Conservation (phyloP, 192 early-diverging fungal genomes). For the Linnemannia schmuckeri region DNA sequence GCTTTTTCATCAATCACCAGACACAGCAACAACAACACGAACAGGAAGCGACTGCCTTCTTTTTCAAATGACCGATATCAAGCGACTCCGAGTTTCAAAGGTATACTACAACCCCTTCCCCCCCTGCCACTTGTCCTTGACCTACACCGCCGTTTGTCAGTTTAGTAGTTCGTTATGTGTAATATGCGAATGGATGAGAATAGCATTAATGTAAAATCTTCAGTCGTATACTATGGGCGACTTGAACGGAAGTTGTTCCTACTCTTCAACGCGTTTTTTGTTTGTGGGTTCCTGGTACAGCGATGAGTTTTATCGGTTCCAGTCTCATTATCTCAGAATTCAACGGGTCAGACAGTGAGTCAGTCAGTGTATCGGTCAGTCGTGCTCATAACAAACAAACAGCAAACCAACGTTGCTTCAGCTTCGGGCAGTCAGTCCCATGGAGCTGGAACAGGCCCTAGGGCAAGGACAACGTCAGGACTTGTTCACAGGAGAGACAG, state of each 20-base stretch:
- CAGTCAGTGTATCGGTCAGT: background rate
- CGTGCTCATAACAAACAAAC: background rate
- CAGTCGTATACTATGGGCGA: no score
- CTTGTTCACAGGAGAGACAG: no score
- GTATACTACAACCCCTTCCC: background rate
- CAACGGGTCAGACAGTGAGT: background rate
- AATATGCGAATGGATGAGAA: no score
- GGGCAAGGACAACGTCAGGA: no score
- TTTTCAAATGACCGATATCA: slow-evolving; percentile 43
- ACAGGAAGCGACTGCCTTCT: background rate
- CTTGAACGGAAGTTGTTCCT: no score
- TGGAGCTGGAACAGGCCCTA: background rate
- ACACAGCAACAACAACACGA: background rate
- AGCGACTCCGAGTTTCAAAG: slow-evolving; percentile 45
- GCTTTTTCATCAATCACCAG: background rate
- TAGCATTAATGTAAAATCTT: background rate
- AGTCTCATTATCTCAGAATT: background rate
- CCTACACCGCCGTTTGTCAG: background rate
- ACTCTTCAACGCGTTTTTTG: background rate
- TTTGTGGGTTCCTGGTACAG: background rate
- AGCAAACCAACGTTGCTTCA: background rate
- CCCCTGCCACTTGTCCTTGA: background rate
- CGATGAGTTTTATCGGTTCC: background rate
- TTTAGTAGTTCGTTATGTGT: background rate
- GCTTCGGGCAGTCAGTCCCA: background rate